phyloP scores from a whole-genome alignment of 192 early-diverging fungal species.

The Podila minutissima region DNA sequence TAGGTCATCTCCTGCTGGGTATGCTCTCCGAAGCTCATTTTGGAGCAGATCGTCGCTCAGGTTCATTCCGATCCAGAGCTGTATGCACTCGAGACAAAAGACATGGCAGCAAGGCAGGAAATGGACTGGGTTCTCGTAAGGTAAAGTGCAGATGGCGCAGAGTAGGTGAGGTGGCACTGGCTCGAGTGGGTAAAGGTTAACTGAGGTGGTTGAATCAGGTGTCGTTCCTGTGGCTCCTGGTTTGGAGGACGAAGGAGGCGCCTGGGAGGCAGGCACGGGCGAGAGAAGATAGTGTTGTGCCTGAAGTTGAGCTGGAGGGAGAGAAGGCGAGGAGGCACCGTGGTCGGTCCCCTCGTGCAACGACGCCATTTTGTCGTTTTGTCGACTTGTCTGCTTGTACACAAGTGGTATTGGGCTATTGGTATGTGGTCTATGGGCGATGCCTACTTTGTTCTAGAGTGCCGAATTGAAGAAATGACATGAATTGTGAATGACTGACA shows the following conservation, averaged over 20 bases:
- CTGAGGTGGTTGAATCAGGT: background rate
- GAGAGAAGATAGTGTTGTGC: conserved; percentile 24
- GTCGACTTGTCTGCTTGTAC: too few species aligned
- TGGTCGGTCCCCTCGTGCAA: conserved; percentile 1
- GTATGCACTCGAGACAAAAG: conserved; percentile 50
- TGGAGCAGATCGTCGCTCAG: conserved; percentile 42
- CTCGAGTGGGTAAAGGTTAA: conserved; percentile 39
- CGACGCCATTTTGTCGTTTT: background rate
- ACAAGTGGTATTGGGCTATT: too few species aligned
- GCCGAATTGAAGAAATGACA: too few species aligned
- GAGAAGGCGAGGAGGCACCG: background rate
- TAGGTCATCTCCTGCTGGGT: conserved; percentile 30
- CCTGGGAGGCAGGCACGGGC: conserved; percentile 31
- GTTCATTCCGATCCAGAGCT: conserved; percentile 51
- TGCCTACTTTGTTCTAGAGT: too few species aligned
- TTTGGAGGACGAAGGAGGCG: conserved; percentile 1
- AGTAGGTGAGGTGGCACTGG: conserved; percentile 40
- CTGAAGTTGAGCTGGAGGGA: background rate
- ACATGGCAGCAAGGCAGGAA: conserved; percentile 50
- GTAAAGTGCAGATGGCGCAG: conserved; percentile 42
- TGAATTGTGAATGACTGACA: background rate
- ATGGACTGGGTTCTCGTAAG: conserved; percentile 50
- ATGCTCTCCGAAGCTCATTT: conserved; percentile 36
- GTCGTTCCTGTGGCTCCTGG: background rate
- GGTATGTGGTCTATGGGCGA: too few species aligned